Conservation (phyloP, 495 filamentous ascomycete species). For the Podospora pseudopauciseta region DNA sequence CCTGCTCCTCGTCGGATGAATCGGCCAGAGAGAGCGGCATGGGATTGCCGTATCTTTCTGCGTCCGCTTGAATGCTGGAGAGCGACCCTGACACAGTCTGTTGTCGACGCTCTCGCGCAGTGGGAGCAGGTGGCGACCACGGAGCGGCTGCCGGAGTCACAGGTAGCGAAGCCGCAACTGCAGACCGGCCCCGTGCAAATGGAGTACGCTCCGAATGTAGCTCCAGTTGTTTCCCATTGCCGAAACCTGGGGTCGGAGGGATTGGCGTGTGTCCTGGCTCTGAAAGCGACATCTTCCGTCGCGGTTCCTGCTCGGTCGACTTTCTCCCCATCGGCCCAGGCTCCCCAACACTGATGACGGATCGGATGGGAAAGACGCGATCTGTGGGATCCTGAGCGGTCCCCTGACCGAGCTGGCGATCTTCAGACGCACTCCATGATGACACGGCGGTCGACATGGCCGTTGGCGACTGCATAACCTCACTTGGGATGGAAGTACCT, state of each 20-base stretch:
- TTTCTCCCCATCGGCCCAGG: slow-evolving; percentile 34
- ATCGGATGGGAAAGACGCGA: slow-evolving; percentile 80
- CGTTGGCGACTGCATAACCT: slow-evolving; percentile 17
- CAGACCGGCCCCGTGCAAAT: slow-evolving; percentile 5
- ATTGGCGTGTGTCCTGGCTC: slow-evolving; percentile 8
- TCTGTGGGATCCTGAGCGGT: slow-evolving; percentile 46
- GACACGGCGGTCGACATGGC: slow-evolving; percentile 24
- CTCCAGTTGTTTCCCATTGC: neutral
- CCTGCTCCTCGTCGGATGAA: slow-evolving; percentile 31
- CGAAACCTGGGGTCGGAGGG: too few species aligned
- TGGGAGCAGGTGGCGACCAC: neutral
- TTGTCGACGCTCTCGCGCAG: slow-evolving; percentile 19
- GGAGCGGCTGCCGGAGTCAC: neutral
- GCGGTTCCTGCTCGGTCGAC: slow-evolving; percentile 29
- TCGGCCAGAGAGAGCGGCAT: slow-evolving; percentile 34
- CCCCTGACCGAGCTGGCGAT: slow-evolving; percentile 27
- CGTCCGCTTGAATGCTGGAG: slow-evolving; percentile 31
- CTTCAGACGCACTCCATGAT: slow-evolving; percentile 27
- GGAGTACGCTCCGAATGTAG: neutral
- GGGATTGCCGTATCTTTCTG: slow-evolving; percentile 23
- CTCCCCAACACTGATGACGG: slow-evolving; percentile 70
- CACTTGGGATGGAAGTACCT: slow-evolving; percentile 10
- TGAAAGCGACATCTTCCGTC: slow-evolving; percentile 21
- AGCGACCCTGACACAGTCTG: slow-evolving; percentile 27
- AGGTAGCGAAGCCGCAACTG: neutral